Evolutionary conservation across 2,329 filamentous ascomycete species (phyloP).

Genomic region (Sphaerulina vaccinii): DNA sequence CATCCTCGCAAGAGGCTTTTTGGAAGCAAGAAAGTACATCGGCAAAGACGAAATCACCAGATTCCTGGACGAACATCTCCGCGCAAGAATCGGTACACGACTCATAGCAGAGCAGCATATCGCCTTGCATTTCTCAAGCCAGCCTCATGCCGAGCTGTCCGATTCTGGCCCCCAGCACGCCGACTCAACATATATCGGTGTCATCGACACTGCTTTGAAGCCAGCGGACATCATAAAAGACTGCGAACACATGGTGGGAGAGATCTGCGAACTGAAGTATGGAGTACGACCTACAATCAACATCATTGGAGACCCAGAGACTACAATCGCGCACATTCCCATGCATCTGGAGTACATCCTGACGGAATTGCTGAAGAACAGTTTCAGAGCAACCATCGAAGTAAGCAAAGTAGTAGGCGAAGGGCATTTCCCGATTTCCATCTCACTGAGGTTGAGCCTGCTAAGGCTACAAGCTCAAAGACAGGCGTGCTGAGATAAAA

Average conservation of each 20-base stretch:
- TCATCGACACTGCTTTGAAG: conserved; percentile 86
- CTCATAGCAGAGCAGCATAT: conserved; percentile 97
- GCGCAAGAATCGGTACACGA: conserved; percentile 88
- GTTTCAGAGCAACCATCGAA: conserved; percentile 90
- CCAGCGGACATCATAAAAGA: conserved; percentile 78
- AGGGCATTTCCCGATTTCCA: no score
- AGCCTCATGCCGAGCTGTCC: conserved; percentile 64
- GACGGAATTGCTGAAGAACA: conserved; percentile 94
- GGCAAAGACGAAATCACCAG: conserved; percentile 76
- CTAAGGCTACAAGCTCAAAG: no score
- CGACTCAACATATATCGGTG: conserved; percentile 73
- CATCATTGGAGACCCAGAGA: conserved; percentile 80
- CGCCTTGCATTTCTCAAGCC: conserved; percentile 74
- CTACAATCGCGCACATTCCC: conserved; percentile 90
- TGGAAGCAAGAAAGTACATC: conserved; percentile 92
- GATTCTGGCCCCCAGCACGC: conserved; percentile 36
- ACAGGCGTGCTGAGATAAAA: no score
- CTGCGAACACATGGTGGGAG: conserved; percentile 87
- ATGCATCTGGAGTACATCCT: conserved; percentile 97
- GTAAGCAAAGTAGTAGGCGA: no score
- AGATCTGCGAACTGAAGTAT: conserved; percentile 96
- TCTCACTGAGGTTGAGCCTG: no score
- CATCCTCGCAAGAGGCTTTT: conserved; percentile 83
- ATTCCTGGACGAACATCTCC: conserved; percentile 90
- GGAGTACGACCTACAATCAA: conserved; percentile 77